A percentile compares a stretch with the other conserved stretches of the same genome.
Evolutionary conservation across 495 filamentous ascomycete genomes (phyloP).

Genomic region (Neurospora tetrasperma): DNA sequence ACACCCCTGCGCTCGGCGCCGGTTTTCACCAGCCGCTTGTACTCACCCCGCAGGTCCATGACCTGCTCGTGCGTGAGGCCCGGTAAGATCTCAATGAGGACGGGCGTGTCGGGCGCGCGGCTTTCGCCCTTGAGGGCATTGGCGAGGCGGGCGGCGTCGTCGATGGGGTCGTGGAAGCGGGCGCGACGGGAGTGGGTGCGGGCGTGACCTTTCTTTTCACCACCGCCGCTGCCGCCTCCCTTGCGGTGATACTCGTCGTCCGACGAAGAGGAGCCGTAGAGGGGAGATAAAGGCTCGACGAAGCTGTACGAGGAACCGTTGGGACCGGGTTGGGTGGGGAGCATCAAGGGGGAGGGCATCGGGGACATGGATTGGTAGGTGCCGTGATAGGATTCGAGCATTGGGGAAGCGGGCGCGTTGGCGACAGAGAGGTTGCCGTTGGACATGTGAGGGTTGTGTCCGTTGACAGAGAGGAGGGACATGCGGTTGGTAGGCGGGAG

Average conservation of each 20-base stretch:
- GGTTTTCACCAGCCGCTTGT: conserved; percentile 77
- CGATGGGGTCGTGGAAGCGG: conserved; percentile 64
- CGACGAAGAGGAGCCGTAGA: conserved; percentile 17
- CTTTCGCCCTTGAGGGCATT: conserved; percentile 61
- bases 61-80: conserved; percentile 76
- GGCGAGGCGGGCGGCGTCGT: conserved; percentile 67
- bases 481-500: conserved; percentile 39
- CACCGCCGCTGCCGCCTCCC: conserved; percentile 5
- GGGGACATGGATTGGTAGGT: conserved; percentile 94
- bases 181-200: conserved; percentile 39
- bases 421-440: conserved; percentile 26
- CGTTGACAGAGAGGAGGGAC: conserved; percentile 34
- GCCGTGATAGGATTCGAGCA: conserved; percentile 86
- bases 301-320: conserved; percentile 4
- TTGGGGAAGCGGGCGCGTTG: conserved; percentile 65
- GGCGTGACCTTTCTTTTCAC: conserved; percentile 21
- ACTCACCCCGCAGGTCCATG: conserved; percentile 70
- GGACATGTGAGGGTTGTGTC: conserved; percentile 28
- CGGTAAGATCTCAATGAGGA: conserved; percentile 76
- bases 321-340: conserved; percentile 27
- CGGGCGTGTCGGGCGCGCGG: conserved; percentile 52
- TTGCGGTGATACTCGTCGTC: conserved; percentile 24
- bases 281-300: conserved; percentile 33
- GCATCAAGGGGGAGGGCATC: conserved; percentile 69
- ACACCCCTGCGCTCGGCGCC: conserved; percentile 64